phyloP scores from a whole-genome alignment of 108 stramenopile species.

The Schizochytrium sp. region DNA sequence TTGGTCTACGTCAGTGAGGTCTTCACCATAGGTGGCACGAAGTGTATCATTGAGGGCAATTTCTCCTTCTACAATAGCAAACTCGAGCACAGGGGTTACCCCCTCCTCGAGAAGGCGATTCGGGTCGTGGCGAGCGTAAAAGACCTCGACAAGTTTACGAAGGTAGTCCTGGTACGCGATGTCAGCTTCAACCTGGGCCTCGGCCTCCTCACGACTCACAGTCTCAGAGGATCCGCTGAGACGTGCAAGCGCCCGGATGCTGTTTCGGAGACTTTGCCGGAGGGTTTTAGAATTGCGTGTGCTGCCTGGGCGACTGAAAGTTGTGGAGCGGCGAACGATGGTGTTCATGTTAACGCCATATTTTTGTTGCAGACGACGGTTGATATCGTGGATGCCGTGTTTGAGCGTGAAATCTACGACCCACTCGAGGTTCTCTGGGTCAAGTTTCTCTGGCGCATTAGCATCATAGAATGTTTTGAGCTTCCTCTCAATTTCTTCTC shows the following conservation, averaged over 20 bases:
- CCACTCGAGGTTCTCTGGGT: constrained; percentile 54
- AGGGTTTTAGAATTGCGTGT: not conserved
- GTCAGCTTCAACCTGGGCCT: constrained; percentile 39
- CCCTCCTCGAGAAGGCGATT: constrained; percentile 59
- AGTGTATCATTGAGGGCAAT: constrained; percentile 37
- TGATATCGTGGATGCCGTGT: constrained; percentile 51
- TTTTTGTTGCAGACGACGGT: constrained; percentile 31
- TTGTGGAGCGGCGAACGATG: constrained; percentile 36
- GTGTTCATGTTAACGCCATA: constrained; percentile 46
- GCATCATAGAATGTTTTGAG: constrained; percentile 42
- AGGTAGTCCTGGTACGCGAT: constrained; percentile 57
- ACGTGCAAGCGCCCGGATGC: not conserved
- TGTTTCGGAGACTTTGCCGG: not conserved
- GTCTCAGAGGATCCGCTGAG: not conserved
- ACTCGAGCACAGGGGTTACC: constrained; percentile 48
- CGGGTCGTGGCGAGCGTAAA: constrained; percentile 58
- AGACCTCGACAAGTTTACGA: constrained; percentile 58
- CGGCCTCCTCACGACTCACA: constrained; percentile 18
- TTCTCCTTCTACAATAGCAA: constrained; percentile 26
- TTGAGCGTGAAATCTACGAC: constrained; percentile 53
- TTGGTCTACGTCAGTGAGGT: constrained; percentile 15
- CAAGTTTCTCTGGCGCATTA: constrained; percentile 21
- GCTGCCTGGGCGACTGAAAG: not conserved
- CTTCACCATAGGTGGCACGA: not conserved
- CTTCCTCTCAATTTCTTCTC: constrained; percentile 31